Conservation (phyloP, 2,329 filamentous ascomycete species). For the Cercospora sesami region DNA sequence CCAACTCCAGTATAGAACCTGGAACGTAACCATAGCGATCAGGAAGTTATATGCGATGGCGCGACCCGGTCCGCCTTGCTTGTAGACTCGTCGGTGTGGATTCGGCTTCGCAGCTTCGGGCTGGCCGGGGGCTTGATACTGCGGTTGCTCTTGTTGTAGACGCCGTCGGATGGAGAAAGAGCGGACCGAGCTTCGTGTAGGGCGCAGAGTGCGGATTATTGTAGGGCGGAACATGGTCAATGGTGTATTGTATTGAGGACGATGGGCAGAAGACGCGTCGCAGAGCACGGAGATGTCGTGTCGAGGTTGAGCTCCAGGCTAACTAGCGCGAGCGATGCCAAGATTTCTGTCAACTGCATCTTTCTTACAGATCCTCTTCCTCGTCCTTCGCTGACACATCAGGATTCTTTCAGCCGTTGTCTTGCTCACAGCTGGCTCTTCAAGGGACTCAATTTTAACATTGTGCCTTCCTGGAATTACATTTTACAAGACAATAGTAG, state of each 20-base stretch:
- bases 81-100: conserved; percentile 63
- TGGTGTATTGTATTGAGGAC: not conserved
- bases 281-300: not conserved
- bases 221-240: conserved; percentile 4
- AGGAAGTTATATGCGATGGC: conserved; percentile 73
- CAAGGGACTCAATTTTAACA: not conserved
- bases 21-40: conserved; percentile 74
- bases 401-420: not conserved
- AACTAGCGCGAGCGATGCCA: not conserved
- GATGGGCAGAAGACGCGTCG: not conserved
- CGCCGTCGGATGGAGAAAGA: conserved; percentile 11
- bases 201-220: not conserved
- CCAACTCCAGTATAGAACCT: conserved; percentile 74
- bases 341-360: not conserved
- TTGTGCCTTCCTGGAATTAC: not conserved
- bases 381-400: not conserved
- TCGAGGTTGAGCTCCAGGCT: not conserved
- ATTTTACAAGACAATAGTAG: too few species aligned
- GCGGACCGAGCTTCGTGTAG: not conserved
- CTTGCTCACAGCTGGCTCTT: not conserved
- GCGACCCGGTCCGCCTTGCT: conserved; percentile 61
- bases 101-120: conserved; percentile 24
- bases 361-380: not conserved
- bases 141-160: conserved; percentile 11
- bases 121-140: conserved; percentile 29